A percentile compares a stretch with the other conserved stretches of the same genome.
Evolutionary conservation across 345 rosid genomes (phyloP).

Genomic region (Eucalyptus cladocalyx): DNA sequence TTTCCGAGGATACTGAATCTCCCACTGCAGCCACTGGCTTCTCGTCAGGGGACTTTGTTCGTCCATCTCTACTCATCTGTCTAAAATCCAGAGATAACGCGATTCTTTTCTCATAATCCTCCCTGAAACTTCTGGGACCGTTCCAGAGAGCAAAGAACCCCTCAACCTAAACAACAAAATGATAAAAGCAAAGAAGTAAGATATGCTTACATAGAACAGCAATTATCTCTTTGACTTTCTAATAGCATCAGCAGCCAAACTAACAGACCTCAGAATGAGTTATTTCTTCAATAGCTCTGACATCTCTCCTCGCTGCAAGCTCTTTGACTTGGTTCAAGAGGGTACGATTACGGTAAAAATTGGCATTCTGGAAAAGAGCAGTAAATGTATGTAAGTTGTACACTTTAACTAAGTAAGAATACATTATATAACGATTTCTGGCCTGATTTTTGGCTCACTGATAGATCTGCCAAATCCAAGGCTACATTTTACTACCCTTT

Average conservation of each 20-base stretch:
- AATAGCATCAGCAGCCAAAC: background rate
- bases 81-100: slow-evolving; percentile 44
- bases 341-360: slow-evolving; percentile 27
- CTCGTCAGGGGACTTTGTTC: slow-evolving; percentile 47
- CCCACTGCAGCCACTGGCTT: slow-evolving; percentile 34
- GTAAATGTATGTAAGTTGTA: background rate
- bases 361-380: slow-evolving; percentile 29
- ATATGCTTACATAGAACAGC: background rate
- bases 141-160: slow-evolving; percentile 73
- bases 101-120: slow-evolving; percentile 68
- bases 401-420: background rate
- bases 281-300: slow-evolving; percentile 43
- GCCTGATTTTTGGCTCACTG: background rate
- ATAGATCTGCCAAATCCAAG: background rate
- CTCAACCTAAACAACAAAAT: slow-evolving; percentile 39
- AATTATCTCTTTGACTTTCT: background rate
- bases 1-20: slow-evolving; percentile 7
- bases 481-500: background rate
- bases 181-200: background rate
- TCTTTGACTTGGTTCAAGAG: slow-evolving; percentile 41
- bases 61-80: slow-evolving; percentile 63
- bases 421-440: background rate
- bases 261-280: slow-evolving; percentile 33
- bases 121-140: slow-evolving; percentile 56
- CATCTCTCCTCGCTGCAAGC: slow-evolving; percentile 40